Base-by-base conservation (phyloP, 202 grass and related monocot genomes). In the Bolboschoenoplectus hybrid region DNA sequence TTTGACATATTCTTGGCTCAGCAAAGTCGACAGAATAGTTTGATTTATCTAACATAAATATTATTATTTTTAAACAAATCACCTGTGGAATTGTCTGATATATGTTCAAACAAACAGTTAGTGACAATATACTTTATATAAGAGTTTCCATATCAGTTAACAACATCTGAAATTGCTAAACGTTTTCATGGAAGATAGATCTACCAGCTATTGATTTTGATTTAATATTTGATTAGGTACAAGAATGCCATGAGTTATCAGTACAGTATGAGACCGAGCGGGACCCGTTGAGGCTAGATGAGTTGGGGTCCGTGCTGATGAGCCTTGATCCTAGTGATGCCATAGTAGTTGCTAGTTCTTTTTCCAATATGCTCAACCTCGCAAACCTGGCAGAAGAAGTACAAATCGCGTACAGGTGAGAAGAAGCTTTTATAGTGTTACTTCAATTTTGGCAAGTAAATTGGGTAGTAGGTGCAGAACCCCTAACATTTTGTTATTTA, bases 341-440 rank as follows among this genome's bases (percentile, higher is more conserved):
- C 73, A 97, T 97, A 70, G 68, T 91, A 2, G 80, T 97, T 26
- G 67, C 95, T 9, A 91, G 91, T 84, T 94, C 95, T 69, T 89
- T 94, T 91, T 91, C 88, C 4, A 88, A 97, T 88, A 97, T 97
- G 95, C 95, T 97, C 83, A 97, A 97, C 88, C 86, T 97, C 0
- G 88, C 95, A 39, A 97, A 97, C 83, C 74, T 97, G 16, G 95
- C 94, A 17, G 94, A 97, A 89, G 94, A 97, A 70, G 92, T 97
- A 49, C 88, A 97, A 88, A 90, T 97, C 39, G 92, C 94, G 1
- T 84, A 93, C 73, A 89, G 82, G 82, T 84, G 7, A 56, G 44
- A 58, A 56, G 38, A 71, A 80, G 14, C 9, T 4, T 4, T 60
- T 80, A 80, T 51, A 78, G 35, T 74, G 46, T 74, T 74, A 34